phyloP scores from a whole-genome alignment of 345 rosid species.

The Mangifera indica region DNA sequence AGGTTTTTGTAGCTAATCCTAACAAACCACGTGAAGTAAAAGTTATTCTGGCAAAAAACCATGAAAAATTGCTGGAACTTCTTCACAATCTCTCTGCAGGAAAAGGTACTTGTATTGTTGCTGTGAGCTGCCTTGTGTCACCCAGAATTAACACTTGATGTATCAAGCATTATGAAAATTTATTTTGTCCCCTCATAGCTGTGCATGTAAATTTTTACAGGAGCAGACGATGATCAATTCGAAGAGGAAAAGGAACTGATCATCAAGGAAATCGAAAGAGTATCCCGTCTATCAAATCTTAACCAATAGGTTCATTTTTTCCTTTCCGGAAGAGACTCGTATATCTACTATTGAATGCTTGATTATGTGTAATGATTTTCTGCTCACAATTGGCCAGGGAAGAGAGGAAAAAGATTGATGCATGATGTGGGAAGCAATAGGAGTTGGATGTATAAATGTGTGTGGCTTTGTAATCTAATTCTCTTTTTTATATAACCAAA shows the following conservation, averaged over 20 bases:
- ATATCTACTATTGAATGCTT: slow-evolving; percentile 8
- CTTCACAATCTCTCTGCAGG: slow-evolving; percentile 66
- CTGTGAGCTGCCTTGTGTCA: neutral
- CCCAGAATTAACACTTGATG: no score
- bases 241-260: slow-evolving; percentile 95
- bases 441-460: neutral
- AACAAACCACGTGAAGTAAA: slow-evolving; percentile 87
- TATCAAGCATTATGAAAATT: no score
- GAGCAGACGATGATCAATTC: slow-evolving; percentile 85
- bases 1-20: slow-evolving; percentile 98
- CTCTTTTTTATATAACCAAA: neutral
- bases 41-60: slow-evolving; percentile 81
- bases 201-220: slow-evolving; percentile 26
- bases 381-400: neutral
- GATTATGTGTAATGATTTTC: slow-evolving; percentile 11
- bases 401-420: neutral
- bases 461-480: slow-evolving; percentile 11
- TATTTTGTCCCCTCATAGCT: no score
- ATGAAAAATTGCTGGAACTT: slow-evolving; percentile 65
- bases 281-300: slow-evolving; percentile 45
- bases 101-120: slow-evolving; percentile 53
- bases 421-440: neutral
- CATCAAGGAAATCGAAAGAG: slow-evolving; percentile 71
- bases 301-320: slow-evolving; percentile 22
- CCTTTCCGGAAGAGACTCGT: neutral